Conservation (phyloP, 2,329 filamentous ascomycete species). For the Paecilomyces fulvus region DNA sequence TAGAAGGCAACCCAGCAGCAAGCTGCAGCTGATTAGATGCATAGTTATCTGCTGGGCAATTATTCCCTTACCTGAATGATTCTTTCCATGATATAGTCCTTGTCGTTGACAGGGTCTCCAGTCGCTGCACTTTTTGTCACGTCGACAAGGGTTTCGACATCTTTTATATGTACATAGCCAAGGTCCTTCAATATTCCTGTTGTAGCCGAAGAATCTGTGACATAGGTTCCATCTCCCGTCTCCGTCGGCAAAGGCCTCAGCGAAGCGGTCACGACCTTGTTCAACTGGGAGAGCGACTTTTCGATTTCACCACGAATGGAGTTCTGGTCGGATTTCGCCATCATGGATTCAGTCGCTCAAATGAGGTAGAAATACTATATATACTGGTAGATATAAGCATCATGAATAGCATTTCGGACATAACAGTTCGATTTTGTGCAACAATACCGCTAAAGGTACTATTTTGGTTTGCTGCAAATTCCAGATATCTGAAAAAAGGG, state of each 20-base stretch:
- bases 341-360: slow-evolving; percentile 6
- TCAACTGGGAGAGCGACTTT: slow-evolving; percentile 28
- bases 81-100: slow-evolving; percentile 53
- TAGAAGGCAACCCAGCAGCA: slow-evolving; percentile 28
- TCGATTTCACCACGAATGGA: slow-evolving; percentile 24
- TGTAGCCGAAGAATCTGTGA: slow-evolving; percentile 20
- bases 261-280: slow-evolving; percentile 33
- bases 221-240: slow-evolving; percentile 34
- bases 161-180: slow-evolving; percentile 38
- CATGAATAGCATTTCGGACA: neutral
- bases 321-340: slow-evolving; percentile 12
- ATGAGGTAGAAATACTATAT: neutral
- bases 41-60: neutral
- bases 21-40: slow-evolving; percentile 15
- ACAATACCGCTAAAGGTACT: neutral
- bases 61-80: slow-evolving; percentile 37
- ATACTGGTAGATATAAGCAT: neutral
- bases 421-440: neutral
- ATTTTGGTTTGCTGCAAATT: neutral
- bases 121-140: slow-evolving; percentile 34
- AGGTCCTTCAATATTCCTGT: slow-evolving; percentile 38
- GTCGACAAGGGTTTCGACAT: slow-evolving; percentile 34
- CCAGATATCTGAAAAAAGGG: neutral
- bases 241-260: slow-evolving; percentile 33
- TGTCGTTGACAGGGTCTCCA: slow-evolving; percentile 53